Percentiles rank a stretch among this genome's conserved stretches.
Conservation (phyloP, 352 stramenopile species). For the Globisporangium heterothallicum region DNA sequence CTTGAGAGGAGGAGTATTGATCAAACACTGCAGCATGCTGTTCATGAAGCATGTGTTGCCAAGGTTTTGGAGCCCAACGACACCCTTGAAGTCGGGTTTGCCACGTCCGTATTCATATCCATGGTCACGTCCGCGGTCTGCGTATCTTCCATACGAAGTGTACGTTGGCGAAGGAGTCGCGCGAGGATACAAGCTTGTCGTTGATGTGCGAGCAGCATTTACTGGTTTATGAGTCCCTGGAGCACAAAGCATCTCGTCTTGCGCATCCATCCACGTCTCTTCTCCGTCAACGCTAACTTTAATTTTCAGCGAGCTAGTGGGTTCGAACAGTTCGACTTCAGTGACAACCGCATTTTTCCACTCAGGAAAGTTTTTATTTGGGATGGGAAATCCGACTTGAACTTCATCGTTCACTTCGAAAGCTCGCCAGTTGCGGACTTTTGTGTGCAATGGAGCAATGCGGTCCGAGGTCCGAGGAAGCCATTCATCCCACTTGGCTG, state of each 20-base stretch:
- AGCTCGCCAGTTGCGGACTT: constrained; percentile 62
- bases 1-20: constrained; percentile 89
- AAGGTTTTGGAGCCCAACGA: constrained; percentile 73
- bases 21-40: constrained; percentile 90
- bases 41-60: constrained; percentile 86
- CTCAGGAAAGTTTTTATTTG: constrained; percentile 40
- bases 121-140: constrained; percentile 24
- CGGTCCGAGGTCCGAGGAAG: constrained; percentile 83
- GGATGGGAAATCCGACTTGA: constrained; percentile 35
- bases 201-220: constrained; percentile 25
- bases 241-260: constrained; percentile 59
- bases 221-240: constrained; percentile 50
- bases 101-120: constrained; percentile 40
- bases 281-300: constrained; percentile 39
- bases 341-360: constrained; percentile 52
- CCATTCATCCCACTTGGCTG: constrained; percentile 96
- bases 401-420: constrained; percentile 52
- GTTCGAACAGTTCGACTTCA: constrained; percentile 19
- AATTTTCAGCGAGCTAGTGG: constrained; percentile 25
- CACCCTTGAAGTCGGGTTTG: constrained; percentile 47
- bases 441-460: constrained; percentile 89
- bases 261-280: constrained; percentile 46
- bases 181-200: not conserved
- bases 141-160: constrained; percentile 24
- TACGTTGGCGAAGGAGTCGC: constrained; percentile 17